Base-by-base conservation (phyloP, 139 green algal species). In the Penium margaritaceum region DNA sequence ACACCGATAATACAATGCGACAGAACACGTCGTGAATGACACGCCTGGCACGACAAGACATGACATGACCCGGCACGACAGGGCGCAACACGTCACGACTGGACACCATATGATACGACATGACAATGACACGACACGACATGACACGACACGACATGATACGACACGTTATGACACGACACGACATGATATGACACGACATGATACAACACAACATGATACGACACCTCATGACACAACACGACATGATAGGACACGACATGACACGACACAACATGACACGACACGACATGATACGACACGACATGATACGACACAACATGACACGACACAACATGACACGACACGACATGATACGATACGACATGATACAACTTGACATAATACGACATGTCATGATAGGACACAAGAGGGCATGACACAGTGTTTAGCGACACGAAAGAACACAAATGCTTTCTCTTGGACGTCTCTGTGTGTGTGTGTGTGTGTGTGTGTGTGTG, bases 1-100 rank as follows among this genome's bases (percentile, higher is more conserved):
- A n/a, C n/a, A n/a, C n/a, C n/a, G n/a, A n/a, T n/a, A n/a, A n/a
- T n/a, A n/a, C n/a, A n/a, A n/a, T n/a, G n/a, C n/a, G n/a, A n/a
- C n/a, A n/a, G n/a, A n/a, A n/a, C n/a, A n/a, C n/a, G n/a, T n/a
- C n/a, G n/a, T n/a, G n/a, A n/a, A n/a, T n/a, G n/a, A n/a, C n/a
- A n/a, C n/a, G n/a, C n/a, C n/a, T 54, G 44, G 44, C 54, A 63
- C 24, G 54, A 63, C 24, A 29, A 32, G 54, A 63, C 54, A 63
- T 34, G 54, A 29, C n/a, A 32, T 32, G 27, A 32, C 19, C 19
- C 3, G 54, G 32, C 54, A 63, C 24, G 54, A 29, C 54, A 63
- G 14, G 54, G 2, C 24, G 27, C 24, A n/a, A 63, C 2, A 3
- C n/a, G 44, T 15, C 44, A 54, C n/a, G 44, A 54, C n/a, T 15